phyloP scores from a whole-genome alignment of 306 rosid genomes.

The Acacia confusa region DNA sequence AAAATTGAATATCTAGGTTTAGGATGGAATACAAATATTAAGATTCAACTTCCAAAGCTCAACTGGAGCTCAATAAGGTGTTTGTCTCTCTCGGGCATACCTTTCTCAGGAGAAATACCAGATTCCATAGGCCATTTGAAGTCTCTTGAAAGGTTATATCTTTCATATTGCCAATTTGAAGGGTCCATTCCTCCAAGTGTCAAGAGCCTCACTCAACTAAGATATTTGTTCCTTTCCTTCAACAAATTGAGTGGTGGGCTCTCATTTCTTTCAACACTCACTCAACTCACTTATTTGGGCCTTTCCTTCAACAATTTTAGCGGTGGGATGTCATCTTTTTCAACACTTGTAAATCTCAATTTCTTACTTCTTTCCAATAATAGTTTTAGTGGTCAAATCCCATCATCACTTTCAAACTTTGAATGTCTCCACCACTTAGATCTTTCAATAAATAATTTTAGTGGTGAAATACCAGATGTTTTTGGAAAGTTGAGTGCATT shows the following conservation, averaged over 20 bases:
- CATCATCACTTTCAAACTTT: background rate
- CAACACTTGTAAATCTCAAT: no score
- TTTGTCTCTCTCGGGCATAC: accelerated
- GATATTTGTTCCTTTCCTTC: background rate
- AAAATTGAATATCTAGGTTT: background rate
- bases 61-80: background rate
- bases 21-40: background rate
- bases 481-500: background rate
- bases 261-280: background rate
- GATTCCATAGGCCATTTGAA: background rate
- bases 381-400: background rate
- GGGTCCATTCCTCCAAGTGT: background rate
- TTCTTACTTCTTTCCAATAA: no score
- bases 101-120: background rate
- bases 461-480: background rate
- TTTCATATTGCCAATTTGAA: background rate
- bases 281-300: background rate
- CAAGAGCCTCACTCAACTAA: conserved; percentile 18
- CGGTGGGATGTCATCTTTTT: no score
- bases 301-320: background rate
- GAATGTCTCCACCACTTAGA: background rate
- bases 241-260: conserved; percentile 15
- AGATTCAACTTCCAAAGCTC: background rate
- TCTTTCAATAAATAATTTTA: background rate
- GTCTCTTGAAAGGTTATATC: background rate